These are phyloP conservation scores for Pachysandra terminalis DNA, from an alignment of 164 flowering plant species.

Conservation along the genomic window DNA sequence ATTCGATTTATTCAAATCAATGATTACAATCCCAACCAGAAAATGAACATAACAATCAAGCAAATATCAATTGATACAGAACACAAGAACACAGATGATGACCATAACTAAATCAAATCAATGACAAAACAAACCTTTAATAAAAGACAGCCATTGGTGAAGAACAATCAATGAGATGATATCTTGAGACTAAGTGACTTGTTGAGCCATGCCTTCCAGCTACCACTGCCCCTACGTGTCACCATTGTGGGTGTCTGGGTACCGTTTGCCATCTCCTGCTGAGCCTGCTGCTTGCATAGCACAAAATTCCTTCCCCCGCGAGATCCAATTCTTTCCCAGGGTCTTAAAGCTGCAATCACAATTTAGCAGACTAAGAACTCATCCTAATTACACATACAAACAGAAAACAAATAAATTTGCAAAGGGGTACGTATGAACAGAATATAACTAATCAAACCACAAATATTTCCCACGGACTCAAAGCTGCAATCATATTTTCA, in stretches of 20 bases:
- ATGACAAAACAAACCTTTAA: background rate
- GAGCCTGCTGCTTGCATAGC: conserved; percentile 55
- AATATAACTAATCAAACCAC: too few species aligned
- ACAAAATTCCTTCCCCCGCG: conserved; percentile 59
- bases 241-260: conserved; percentile 3
- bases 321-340: conserved; percentile 50
- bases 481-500: conserved; percentile 31
- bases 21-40: background rate
- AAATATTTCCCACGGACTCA: conserved; percentile 61
- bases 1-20: too few species aligned
- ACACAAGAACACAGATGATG: background rate
- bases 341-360: too few species aligned
- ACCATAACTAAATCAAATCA: background rate
- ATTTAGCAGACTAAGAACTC: too few species aligned
- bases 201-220: conserved; percentile 53
- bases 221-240: conserved; percentile 21
- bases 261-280: conserved; percentile 24
- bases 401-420: too few species aligned
- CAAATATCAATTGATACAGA: too few species aligned
- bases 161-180: conserved; percentile 26
- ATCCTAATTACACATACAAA: too few species aligned
- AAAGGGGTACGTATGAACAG: too few species aligned
- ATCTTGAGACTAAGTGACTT: conserved; percentile 35
- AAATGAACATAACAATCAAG: background rate
- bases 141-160: background rate